Base-by-base conservation (phyloP, 179 eudicot species). In the Carnegiea gigantea region DNA sequence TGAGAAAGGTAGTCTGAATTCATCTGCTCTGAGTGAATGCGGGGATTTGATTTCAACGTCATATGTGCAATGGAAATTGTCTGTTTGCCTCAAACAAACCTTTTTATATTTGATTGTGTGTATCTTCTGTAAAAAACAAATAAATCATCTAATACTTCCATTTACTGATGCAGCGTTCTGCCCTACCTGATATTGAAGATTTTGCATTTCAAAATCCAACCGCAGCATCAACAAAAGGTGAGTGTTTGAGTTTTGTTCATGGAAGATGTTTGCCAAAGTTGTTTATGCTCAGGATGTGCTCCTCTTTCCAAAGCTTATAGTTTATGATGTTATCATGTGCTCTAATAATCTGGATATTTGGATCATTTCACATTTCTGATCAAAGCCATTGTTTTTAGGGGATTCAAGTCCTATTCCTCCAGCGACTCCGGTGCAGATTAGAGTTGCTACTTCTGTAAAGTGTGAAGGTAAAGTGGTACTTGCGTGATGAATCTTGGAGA, bases 181-280 rank as follows among this genome's bases (percentile, higher is more conserved):
- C 86, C 54, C 81, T 87, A 53, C 98, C 94, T 82, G 98, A 95
- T 80, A 95, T 95, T 83, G 99, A 95, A 87, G 99, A 95, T 85
- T 92, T 92, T 71, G 82, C 89, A 70, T 93, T 85, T 82, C 86
- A 86, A 60, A 95, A 88, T 76, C 65, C 82, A 64, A 82, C 81
- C 48, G 71, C 70, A 70, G 48, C 77, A 79, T 80, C 90, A 18
- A 51, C 57, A 48, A 70, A 14, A 83, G 81, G 80, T 80, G 51
- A 62, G 77, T 70, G 73, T 26, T 77, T 57, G 15, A 46, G 26
- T 70, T 11, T 68, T 70, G 30, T 36, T 76, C 62, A 11, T 73
- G 44, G 43, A 38, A n/a, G n/a, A n/a, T 77, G 65, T 79, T 85
- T 78, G 21, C 60, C 62, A 48, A 48, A 48, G 53, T 64, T 57